phyloP scores from a whole-genome alignment of 192 early-diverging fungal species.

The Kappamyces sp. region DNA sequence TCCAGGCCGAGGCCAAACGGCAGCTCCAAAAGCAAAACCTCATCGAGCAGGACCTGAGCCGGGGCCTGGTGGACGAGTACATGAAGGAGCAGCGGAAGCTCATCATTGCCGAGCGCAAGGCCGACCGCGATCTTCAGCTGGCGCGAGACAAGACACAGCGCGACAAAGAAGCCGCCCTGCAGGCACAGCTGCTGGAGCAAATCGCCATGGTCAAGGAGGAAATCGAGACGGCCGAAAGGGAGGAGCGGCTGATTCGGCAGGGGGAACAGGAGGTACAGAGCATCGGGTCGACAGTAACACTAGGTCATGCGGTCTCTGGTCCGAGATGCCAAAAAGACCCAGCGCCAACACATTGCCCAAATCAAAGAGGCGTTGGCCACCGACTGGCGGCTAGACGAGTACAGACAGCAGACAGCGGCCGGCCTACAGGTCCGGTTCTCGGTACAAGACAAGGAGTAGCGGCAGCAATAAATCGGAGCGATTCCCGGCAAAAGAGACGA shows the following conservation, averaged over 20 bases:
- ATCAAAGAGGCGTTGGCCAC: background rate
- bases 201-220: constrained; percentile 10
- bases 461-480: constrained; percentile 1
- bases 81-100: background rate
- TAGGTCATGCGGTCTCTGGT: constrained; percentile 3
- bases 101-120: background rate
- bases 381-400: constrained; percentile 5
- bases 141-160: background rate
- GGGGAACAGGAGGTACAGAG: constrained; percentile 11
- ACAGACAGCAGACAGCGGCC: background rate
- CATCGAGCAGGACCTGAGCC: background rate
- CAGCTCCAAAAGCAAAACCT: background rate
- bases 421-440: background rate
- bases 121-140: background rate
- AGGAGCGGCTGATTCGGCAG: constrained; percentile 7
- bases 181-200: background rate
- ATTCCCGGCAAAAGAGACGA: too few relatives aligned
- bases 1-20: background rate
- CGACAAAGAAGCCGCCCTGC: background rate
- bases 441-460: background rate
- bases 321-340: background rate
- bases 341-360: background rate
- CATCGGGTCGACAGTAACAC: too few relatives aligned
- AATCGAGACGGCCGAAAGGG: background rate
- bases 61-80: background rate